Evolutionary conservation across 1,284 basidiomycete species (phyloP), one percentile per base, ranked within the genome.

Genomic region (Cryptococcus depauperatus): DNA sequence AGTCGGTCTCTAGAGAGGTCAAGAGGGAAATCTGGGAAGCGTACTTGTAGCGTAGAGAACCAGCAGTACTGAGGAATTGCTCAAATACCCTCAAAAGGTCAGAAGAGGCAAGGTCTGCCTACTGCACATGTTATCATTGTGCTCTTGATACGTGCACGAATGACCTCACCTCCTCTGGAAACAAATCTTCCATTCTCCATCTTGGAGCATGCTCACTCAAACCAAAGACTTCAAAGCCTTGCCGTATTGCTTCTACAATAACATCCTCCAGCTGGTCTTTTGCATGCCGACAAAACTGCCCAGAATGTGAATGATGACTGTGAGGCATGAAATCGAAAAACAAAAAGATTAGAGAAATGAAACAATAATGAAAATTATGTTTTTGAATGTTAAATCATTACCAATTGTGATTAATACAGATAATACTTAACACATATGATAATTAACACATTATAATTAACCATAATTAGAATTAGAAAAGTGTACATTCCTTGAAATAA

Each of bases 201-300:
- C 93, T 80, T 30, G 93, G 93, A 37, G 85, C 84, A 69, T 98
- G 95, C 70, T 98, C 93, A n/a, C 83, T 86, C 47, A 98, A 74
- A 4, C 91, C 89, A 62, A 84, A 97, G 1, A 85, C 75, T 47
- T 77, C 74, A 66, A 97, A 98, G 0, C 83, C 80, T 64, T 84
- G 78, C 3, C 72, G 62, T 45, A 89, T 82, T 9, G 95, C 92
- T 54, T 83, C 81, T 5, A 74, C 63, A 1, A 95, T 82, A 13
- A 92, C 83, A 2, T 85, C 79, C 52, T 90, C 81, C 19, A 98
- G 76, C 0, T 76, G 75, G 83, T 58, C 73, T 66, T 69, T 70
- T 14, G 90, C 93, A 67, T 98, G 95, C 53, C 81, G 83, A 75
- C 93, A 97, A 73, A 96, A 98, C 64, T 95, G 83, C 26, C 93